A percentile compares a stretch with the other conserved stretches of the same genome.
These are phyloP conservation scores for Excoecaria agallocha DNA, from an alignment of 345 rosid species.

Conservation along the genomic window DNA sequence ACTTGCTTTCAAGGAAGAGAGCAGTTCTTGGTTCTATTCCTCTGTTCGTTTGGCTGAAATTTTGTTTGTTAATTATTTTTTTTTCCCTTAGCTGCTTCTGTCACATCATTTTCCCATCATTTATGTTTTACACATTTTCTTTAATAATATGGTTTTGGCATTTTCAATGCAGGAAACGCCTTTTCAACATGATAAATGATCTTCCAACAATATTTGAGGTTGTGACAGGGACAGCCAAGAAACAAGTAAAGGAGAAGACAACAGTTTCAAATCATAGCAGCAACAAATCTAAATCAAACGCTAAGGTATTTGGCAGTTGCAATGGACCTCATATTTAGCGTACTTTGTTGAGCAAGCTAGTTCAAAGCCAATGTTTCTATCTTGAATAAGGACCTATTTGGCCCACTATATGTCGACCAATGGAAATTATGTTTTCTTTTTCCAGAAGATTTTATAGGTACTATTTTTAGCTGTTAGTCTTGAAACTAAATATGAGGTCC, in stretches of 20 bases:
- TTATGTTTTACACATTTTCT: background rate
- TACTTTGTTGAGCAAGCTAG: background rate
- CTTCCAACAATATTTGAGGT: slow-evolving; percentile 20
- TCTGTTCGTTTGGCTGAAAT: background rate
- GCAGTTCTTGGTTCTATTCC: background rate
- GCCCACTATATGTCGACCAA: background rate
- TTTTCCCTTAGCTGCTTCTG: too few relatives aligned
- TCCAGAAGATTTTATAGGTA: too few relatives aligned
- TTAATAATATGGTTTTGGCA: background rate
- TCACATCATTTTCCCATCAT: too few relatives aligned
- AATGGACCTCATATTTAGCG: background rate
- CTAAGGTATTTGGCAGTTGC: slow-evolving; percentile 4
- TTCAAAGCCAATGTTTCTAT: background rate
- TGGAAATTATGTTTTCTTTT: background rate
- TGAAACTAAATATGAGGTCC: background rate
- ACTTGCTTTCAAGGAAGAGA: background rate
- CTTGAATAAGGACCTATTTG: background rate
- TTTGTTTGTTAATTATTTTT: background rate
- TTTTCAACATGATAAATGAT: slow-evolving; percentile 12
- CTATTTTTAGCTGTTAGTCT: background rate
- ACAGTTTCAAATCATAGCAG: slow-evolving; percentile 18
- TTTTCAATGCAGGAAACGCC: slow-evolving; percentile 13
- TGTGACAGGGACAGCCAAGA: slow-evolving; percentile 19
- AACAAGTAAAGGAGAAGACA: slow-evolving; percentile 20
- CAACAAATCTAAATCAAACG: slow-evolving; percentile 18